Evolutionary conservation across 2,329 filamentous ascomycete genomes (phyloP).

Genomic region (Alternaria ethzedia): DNA sequence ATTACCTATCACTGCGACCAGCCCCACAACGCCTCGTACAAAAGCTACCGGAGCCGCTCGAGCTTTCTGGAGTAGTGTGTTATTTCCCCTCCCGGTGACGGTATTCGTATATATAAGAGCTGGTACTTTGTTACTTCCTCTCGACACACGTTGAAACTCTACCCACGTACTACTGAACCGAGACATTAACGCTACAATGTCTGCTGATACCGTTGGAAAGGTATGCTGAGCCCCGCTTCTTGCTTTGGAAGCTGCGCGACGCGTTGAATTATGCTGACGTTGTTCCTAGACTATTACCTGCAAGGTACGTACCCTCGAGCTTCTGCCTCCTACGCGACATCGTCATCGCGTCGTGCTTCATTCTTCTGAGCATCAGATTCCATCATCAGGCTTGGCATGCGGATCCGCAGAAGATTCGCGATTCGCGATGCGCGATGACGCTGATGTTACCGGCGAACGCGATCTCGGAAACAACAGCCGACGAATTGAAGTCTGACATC

Average conservation of each 20-base stretch:
- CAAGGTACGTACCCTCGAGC: conserved; percentile 78
- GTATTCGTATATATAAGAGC: conserved; percentile 6
- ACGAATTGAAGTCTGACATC: conserved; percentile 19
- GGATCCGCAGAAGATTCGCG: conserved; percentile 34
- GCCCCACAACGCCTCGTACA: conserved; percentile 27
- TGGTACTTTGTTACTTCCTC: conserved; percentile 1
- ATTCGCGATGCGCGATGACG: conserved; percentile 3
- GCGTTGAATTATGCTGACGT: conserved; percentile 11
- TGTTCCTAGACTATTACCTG: conserved; percentile 92
- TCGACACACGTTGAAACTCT: conserved; percentile 21
- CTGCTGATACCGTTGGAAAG: conserved; percentile 64
- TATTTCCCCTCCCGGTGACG: conserved; percentile 14
- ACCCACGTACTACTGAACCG: neutral
- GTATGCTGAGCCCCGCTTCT: conserved; percentile 4
- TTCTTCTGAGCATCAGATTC: neutral
- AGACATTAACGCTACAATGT: conserved; percentile 49
- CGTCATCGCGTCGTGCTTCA: neutral
- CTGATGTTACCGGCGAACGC: conserved; percentile 9
- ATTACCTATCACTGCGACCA: conserved; percentile 13
- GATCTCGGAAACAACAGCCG: neutral
- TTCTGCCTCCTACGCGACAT: conserved; percentile 2
- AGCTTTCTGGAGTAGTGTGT: conserved; percentile 13
- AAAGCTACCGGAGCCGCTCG: conserved; percentile 34
- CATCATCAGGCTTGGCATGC: conserved; percentile 29
- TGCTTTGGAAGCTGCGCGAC: neutral